Percentiles rank a stretch among this genome's conserved stretches.
Conservation (phyloP, 2,329 filamentous ascomycete species). For the Alternaria solani region DNA sequence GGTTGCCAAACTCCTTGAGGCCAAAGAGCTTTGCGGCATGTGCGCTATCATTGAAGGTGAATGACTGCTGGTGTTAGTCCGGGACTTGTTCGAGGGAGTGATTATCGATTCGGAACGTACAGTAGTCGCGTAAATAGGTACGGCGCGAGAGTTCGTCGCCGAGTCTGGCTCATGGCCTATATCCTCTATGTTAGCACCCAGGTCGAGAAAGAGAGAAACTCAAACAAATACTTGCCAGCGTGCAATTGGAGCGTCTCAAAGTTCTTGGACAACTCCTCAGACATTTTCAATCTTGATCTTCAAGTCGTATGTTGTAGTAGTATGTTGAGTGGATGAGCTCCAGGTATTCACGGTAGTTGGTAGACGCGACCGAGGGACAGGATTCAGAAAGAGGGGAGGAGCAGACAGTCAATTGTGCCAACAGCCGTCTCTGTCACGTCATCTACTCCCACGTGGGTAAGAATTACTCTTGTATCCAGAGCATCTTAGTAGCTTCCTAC, state of each 20-base stretch:
- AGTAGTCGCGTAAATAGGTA: constrained; percentile 96
- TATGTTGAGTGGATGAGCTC: not conserved
- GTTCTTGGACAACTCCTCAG: constrained; percentile 52
- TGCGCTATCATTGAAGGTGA: constrained; percentile 92
- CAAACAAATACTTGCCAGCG: constrained; percentile 50
- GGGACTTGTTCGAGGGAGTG: not conserved
- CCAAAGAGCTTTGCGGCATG: constrained; percentile 95
- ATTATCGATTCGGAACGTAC: constrained; percentile 50
- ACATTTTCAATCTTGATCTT: constrained; percentile 31
- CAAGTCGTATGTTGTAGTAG: not conserved
- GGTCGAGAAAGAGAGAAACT: not conserved
- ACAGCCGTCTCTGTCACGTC: constrained; percentile 12
- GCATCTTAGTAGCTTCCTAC: not conserved
- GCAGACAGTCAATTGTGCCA: not conserved
- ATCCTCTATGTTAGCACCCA: constrained; percentile 7
- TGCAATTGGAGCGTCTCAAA: constrained; percentile 63
- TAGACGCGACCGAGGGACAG: not conserved
- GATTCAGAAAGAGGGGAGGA: constrained; percentile 2
- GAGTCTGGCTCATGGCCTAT: constrained; percentile 80
- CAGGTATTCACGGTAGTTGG: not conserved
- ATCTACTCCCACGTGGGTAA: constrained; percentile 5
- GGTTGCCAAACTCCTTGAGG: constrained; percentile 96
- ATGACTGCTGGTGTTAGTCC: constrained; percentile 67
- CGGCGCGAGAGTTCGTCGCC: constrained; percentile 84
- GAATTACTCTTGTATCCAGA: not conserved